Conservation (phyloP, 2,329 filamentous ascomycete genomes). For the Diaporthe capsici region DNA sequence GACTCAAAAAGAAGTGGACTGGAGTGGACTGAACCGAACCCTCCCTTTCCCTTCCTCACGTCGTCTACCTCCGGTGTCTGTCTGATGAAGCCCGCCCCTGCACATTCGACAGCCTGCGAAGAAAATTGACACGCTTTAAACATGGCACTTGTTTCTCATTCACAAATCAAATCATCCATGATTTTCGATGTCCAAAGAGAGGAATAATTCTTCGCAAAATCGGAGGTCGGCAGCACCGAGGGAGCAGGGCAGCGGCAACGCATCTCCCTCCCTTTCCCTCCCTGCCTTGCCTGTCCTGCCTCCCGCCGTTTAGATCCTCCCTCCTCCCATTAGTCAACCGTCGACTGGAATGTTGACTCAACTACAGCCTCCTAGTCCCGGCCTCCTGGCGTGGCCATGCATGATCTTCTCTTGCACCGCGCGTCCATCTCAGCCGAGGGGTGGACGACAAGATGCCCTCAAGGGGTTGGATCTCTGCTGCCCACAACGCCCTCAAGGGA, state of each 20-base stretch:
- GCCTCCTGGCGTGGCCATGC: not conserved
- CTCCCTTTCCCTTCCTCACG: not conserved
- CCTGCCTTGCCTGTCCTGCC: not conserved
- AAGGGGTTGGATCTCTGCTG: slow-evolving; percentile 39
- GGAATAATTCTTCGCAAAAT: too few relatives aligned
- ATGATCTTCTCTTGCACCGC: not conserved
- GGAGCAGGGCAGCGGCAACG: not conserved
- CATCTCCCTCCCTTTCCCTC: not conserved
- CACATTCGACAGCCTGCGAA: not conserved
- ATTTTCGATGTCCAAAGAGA: not conserved
- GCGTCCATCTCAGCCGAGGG: not conserved
- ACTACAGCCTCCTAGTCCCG: slow-evolving; percentile 35
- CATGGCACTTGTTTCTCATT: not conserved
- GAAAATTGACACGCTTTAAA: not conserved
- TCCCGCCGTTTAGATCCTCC: not conserved
- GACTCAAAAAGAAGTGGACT: not conserved
- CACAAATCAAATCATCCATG: not conserved
- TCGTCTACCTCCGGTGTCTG: too few relatives aligned
- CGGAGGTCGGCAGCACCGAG: not conserved
- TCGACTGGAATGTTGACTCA: slow-evolving; percentile 43
- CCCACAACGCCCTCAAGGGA: slow-evolving; percentile 17
- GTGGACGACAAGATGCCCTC: slow-evolving; percentile 24
- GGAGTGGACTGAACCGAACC: not conserved
- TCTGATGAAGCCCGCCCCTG: not conserved
- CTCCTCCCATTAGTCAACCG: slow-evolving; percentile 25